Evolutionary conservation across 2,329 filamentous ascomycete species (phyloP).

Genomic region (Aureobasidium melanogenum): DNA sequence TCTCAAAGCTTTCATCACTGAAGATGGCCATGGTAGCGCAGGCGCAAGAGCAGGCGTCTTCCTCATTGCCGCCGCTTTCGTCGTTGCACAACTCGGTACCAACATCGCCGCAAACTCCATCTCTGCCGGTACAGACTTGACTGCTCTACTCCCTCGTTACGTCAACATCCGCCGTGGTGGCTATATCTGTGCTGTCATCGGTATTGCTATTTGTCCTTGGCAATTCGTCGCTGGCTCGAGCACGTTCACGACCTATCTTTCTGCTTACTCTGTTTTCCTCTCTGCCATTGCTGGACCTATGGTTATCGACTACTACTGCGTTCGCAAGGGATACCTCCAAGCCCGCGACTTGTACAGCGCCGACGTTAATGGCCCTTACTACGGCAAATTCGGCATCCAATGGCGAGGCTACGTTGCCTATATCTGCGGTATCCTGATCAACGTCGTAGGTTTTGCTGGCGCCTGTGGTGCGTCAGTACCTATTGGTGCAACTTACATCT

Average conservation of each 20-base stretch:
- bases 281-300: slow-evolving; percentile 91
- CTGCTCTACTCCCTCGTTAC: slow-evolving; percentile 43
- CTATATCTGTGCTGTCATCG: slow-evolving; percentile 72
- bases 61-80: slow-evolving; percentile 37
- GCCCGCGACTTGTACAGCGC: slow-evolving; percentile 72
- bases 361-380: slow-evolving; percentile 60
- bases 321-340: slow-evolving; percentile 73
- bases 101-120: slow-evolving; percentile 70
- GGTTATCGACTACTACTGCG: slow-evolving; percentile 76
- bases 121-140: slow-evolving; percentile 46
- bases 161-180: slow-evolving; percentile 72
- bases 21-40: slow-evolving; percentile 26
- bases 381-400: slow-evolving; percentile 62
- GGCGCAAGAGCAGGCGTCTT: slow-evolving; percentile 45
- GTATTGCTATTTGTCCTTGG: slow-evolving; percentile 81
- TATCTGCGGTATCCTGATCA: slow-evolving; percentile 74
- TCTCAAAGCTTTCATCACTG: slow-evolving; percentile 32
- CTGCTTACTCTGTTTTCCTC: slow-evolving; percentile 88
- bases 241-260: slow-evolving; percentile 85
- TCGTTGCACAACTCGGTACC: slow-evolving; percentile 42
- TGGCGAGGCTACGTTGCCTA: slow-evolving; percentile 82
- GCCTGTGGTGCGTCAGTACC: slow-evolving; percentile 67
- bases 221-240: slow-evolving; percentile 66
- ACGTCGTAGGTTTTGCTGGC: slow-evolving; percentile 84
- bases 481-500: slow-evolving; percentile 71